Evolutionary conservation across 345 rosid species (phyloP), one percentile per base, ranked within the genome.

Genomic region (Ceriops decandra): DNA sequence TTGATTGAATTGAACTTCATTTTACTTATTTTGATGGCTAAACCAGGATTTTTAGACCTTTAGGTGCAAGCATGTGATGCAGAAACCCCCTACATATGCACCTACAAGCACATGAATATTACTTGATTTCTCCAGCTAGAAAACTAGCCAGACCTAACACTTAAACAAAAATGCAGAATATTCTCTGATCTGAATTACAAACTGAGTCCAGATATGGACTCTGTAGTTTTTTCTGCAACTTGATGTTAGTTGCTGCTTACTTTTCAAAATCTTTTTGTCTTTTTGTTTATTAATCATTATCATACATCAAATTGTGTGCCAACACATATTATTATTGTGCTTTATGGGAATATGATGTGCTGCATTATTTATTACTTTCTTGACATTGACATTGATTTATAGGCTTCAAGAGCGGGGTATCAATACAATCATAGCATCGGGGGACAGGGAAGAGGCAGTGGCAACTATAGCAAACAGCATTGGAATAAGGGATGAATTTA

Each of bases 381-480:
- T 75, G 62, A 8, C 49, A 63, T 69, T 60, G 71, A 57, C 49
- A 63, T 69, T 60, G 71, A 57, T 63, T 61, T 21, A 47, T 67
- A 93, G 98, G 84, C 93, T 93, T 52, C 88, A 85, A 77, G 73
- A 74, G 79, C 91, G 85, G 71, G 91, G 97, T 67, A 89, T 93
- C 84, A 89, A 85, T 71, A 89, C 88, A 66, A 63, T 93, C 58
- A 85, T 93, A 70, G 73, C 91, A 82, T 91, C 98, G 36, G 97
- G 98, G 68, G 98, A 93, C 72, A 85, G 96, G 95, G 95, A 91
- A 91, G 97, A 87, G 81, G 97, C 93, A 82, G 96, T 89, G 74
- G 91, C 97, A 86, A 74, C 85, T 28, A 81, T 88, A 52, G 97
- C 95, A 27, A 81, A 80, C 79, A 75, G 75, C 11, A 90, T 91